Conservation (phyloP, 1,284 basidiomycete species). For the Tilletia walkeri region DNA sequence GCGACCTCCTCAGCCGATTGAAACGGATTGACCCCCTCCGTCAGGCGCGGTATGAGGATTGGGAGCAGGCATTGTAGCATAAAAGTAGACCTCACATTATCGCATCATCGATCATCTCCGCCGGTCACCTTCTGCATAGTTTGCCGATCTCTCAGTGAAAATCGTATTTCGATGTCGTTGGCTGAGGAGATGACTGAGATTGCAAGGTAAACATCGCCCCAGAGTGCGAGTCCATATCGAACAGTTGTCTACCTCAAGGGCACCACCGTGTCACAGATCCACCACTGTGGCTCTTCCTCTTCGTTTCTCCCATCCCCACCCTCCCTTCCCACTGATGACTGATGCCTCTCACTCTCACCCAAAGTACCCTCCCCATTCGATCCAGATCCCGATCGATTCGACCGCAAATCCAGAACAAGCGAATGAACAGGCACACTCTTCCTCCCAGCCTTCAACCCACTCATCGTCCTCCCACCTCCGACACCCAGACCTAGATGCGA, state of each 20-base stretch:
- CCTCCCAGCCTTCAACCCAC: not conserved
- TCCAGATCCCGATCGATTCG: not conserved
- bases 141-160: too few relatives aligned
- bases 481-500: not conserved
- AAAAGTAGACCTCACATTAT: too few relatives aligned
- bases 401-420: not conserved
- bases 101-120: too few relatives aligned
- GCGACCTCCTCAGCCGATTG: not conserved
- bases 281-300: not conserved
- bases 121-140: too few relatives aligned
- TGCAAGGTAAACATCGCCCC: too few relatives aligned
- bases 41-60: constrained; percentile 3
- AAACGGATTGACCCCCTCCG: not conserved
- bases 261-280: constrained; percentile 5
- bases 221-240: too few relatives aligned
- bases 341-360: too few relatives aligned
- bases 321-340: too few relatives aligned
- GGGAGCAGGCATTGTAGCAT: not conserved
- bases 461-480: too few relatives aligned
- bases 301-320: not conserved
- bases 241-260: not conserved
- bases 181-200: too few relatives aligned
- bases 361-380: not conserved
- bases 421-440: not conserved
- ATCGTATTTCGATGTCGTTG: too few relatives aligned